These are phyloP conservation scores for Chaetomiaceae sp. DNA, from an alignment of 2,329 filamentous ascomycete genomes.

Conservation along the genomic window DNA sequence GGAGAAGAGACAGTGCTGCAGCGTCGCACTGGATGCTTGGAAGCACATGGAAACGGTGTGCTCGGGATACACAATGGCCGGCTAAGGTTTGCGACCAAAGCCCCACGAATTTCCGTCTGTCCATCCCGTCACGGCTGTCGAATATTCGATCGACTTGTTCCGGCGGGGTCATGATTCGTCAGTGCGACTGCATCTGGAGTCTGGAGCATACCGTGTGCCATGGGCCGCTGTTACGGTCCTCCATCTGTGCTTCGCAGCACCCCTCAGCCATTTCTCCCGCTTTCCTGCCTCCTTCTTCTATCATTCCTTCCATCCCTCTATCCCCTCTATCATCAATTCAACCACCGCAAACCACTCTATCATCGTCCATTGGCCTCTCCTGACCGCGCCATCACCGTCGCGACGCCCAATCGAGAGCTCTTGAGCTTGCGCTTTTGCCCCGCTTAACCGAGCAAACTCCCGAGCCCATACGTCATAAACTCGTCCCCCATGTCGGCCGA, in stretches of 20 bases:
- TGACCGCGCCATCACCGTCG: background rate
- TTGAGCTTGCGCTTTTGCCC: background rate
- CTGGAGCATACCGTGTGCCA: constrained; percentile 19
- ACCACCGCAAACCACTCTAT: background rate
- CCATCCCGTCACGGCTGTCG: too few relatives aligned
- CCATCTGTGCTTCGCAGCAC: background rate
- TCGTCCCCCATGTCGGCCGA: constrained; percentile 25
- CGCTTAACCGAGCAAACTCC: background rate
- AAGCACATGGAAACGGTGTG: too few relatives aligned
- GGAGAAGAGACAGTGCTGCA: too few relatives aligned
- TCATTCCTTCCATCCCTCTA: background rate
- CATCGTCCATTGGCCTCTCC: background rate
- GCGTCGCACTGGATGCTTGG: too few relatives aligned
- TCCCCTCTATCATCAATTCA: background rate
- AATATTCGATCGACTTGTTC: too few relatives aligned
- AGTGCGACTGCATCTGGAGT: constrained; percentile 19
- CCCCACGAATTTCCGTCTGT: too few relatives aligned
- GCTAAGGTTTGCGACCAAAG: too few relatives aligned
- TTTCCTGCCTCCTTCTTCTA: constrained; percentile 8
- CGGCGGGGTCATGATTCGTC: constrained; percentile 21
- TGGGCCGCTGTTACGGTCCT: constrained; percentile 10
- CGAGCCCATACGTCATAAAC: constrained; percentile 27
- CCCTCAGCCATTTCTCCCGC: constrained; percentile 17
- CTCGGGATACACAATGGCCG: too few relatives aligned
- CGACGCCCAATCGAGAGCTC: background rate